These are phyloP conservation scores for Pleurotus platypus DNA, from an alignment of 768 basidiomycete species.

Conservation along the genomic window DNA sequence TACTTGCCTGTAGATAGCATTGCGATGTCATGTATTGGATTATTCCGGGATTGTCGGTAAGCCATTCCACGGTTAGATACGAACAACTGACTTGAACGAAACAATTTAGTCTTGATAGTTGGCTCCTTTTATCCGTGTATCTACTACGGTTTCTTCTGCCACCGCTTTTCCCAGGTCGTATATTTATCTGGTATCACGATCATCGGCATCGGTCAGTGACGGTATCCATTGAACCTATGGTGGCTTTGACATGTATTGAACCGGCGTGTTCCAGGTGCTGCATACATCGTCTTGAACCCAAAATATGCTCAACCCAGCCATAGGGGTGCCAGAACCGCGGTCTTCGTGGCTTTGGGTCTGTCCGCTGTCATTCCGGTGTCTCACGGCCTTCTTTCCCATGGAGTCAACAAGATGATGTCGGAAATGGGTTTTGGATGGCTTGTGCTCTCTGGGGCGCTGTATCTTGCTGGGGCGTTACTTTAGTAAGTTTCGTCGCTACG, in stretches of 20 bases:
- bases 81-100: slow-evolving; percentile 8
- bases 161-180: slow-evolving; percentile 45
- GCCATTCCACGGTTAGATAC: slow-evolving; percentile 7
- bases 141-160: slow-evolving; percentile 77
- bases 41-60: slow-evolving; percentile 70
- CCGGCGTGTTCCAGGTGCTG: slow-evolving; percentile 42
- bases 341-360: slow-evolving; percentile 79
- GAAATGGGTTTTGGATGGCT: slow-evolving; percentile 76
- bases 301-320: slow-evolving; percentile 74
- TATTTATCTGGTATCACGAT: slow-evolving; percentile 52
- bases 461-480: slow-evolving; percentile 75
- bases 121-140: slow-evolving; percentile 78
- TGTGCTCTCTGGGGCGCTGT: slow-evolving; percentile 63
- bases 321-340: slow-evolving; percentile 69
- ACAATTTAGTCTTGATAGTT: slow-evolving; percentile 51
- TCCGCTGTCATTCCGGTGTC: slow-evolving; percentile 64
- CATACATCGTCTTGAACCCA: slow-evolving; percentile 76
- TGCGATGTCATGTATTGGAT: slow-evolving; percentile 62
- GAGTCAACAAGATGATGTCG: slow-evolving; percentile 44
- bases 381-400: slow-evolving; percentile 62
- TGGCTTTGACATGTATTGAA: slow-evolving; percentile 17
- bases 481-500: slow-evolving; percentile 56
- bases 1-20: slow-evolving; percentile 42
- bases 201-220: slow-evolving; percentile 54
- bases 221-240: slow-evolving; percentile 14